Conservation (phyloP, 768 basidiomycete species). For the Sarcomyxa edulis region DNA sequence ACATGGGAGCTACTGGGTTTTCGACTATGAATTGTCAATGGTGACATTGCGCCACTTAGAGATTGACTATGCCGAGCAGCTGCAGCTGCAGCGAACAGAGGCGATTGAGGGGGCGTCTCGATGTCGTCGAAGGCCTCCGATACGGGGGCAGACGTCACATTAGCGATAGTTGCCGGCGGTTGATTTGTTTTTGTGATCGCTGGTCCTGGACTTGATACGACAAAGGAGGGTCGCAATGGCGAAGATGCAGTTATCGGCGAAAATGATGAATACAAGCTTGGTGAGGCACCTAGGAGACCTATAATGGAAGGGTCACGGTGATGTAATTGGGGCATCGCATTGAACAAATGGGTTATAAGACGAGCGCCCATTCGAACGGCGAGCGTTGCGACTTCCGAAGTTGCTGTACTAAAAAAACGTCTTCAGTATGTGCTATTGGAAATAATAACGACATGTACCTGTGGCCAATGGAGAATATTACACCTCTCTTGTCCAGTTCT, state of each 20-base stretch:
- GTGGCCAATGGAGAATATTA: slow-evolving; percentile 86
- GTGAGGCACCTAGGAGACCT: slow-evolving; percentile 78
- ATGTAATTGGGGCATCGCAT: slow-evolving; percentile 87
- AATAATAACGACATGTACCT: slow-evolving; percentile 40
- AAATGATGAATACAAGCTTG: slow-evolving; percentile 43
- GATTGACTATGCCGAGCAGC: slow-evolving; percentile 9
- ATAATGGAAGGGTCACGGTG: slow-evolving; percentile 92
- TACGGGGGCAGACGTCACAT: slow-evolving; percentile 11
- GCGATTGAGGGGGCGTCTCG: slow-evolving; percentile 51
- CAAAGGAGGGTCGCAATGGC: slow-evolving; percentile 1
- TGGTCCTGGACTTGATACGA: neutral
- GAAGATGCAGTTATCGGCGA: slow-evolving; percentile 19
- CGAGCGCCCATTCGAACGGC: slow-evolving; percentile 71
- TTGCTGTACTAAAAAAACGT: slow-evolving; percentile 50
- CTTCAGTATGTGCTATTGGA: neutral
- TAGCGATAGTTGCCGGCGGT: slow-evolving; percentile 5
- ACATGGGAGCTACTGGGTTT: slow-evolving; percentile 30
- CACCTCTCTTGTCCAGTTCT: slow-evolving; percentile 55
- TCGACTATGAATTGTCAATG: slow-evolving; percentile 15
- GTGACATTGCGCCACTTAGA: slow-evolving; percentile 15
- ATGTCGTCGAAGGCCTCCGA: slow-evolving; percentile 63
- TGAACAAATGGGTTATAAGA: slow-evolving; percentile 91
- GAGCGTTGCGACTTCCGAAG: slow-evolving; percentile 63
- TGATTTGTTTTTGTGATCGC: slow-evolving; percentile 2
- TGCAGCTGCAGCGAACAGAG: slow-evolving; percentile 18